Percentiles rank a stretch among this genome's conserved stretches.
phyloP scores from a whole-genome alignment of 2,329 filamentous ascomycete genomes.

The Pestalotiopsis fici region DNA sequence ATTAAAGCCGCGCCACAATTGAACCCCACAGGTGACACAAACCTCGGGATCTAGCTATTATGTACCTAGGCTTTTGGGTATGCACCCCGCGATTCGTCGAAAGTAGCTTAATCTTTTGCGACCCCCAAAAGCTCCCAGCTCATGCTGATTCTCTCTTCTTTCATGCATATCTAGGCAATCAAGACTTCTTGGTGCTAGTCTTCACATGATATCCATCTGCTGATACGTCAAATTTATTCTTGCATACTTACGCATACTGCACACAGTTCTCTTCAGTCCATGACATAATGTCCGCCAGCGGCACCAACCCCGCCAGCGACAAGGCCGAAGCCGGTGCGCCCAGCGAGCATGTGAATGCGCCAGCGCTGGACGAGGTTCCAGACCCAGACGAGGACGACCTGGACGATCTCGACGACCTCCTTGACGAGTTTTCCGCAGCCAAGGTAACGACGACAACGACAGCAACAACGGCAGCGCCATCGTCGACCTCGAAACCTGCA shows the following conservation, averaged over 20 bases:
- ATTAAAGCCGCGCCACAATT: not conserved
- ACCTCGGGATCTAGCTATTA: not conserved
- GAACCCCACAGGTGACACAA: constrained; percentile 5
- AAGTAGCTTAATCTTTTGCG: not conserved
- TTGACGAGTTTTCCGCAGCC: constrained; percentile 82
- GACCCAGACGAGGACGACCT: constrained; percentile 93
- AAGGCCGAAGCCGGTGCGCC: constrained; percentile 13
- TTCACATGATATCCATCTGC: not conserved
- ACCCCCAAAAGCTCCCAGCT: not conserved
- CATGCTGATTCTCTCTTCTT: not conserved
- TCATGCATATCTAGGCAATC: not conserved
- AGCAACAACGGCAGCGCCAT: constrained; percentile 9
- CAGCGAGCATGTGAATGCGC: constrained; percentile 23
- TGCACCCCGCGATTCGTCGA: constrained; percentile 6
- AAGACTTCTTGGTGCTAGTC: not conserved
- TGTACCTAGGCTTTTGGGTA: not conserved
- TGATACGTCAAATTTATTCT: not conserved
- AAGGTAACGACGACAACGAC: constrained; percentile 53
- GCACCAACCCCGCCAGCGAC: not conserved
- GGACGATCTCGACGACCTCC: constrained; percentile 91
- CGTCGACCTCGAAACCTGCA: not conserved
- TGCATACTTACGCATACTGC: not conserved
- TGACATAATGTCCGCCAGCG: not conserved
- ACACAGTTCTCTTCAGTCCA: not conserved
- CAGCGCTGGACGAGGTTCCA: constrained; percentile 60